Base-by-base conservation (phyloP, 164 flowering plant genomes). In the Protea cynaroides region DNA sequence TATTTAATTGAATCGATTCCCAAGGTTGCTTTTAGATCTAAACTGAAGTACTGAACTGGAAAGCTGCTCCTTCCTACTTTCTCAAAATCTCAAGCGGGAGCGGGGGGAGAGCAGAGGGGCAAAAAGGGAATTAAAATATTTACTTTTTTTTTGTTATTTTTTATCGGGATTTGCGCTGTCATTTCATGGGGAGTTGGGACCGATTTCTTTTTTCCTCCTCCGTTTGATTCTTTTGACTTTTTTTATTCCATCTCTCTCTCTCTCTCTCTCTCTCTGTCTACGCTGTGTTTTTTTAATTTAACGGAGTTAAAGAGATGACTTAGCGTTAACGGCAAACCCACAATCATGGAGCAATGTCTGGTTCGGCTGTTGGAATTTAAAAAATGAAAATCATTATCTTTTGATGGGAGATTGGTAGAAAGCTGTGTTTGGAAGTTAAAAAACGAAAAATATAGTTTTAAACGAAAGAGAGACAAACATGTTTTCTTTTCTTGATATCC, bases 31-130 rank as follows among this genome's bases (percentile, higher is more conserved):
- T 11, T 44, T 44, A 44, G 24, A 43, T 37, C 50, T 19, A n/a
- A 19, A 21, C 56, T 40, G 43, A 55, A 18, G 21, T 2, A 19
- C 12, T 60, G 68, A 59, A 56, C 74, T 69, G 74, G 59, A 73
- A 73, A 71, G 67, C 56, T 37, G 59, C 13, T 40, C 9, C 46
- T 40, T 9, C 10, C 9, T 40, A 9, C 46, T 40, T 29, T 29
- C 5, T 29, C 34, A 29, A 29, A 53, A 51, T 60, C 44, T 56
- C 47, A 58, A 65, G 43, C 43, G 21, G 76, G 76, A 72, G 80
- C 75, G 78, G 60, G 38, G 56, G 72, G 76, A 70, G 72, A 70
- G 72, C 68, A 67, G 71, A 68, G 55, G 75, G 76, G 70, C 49
- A 69, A 50, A 58, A 58, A 63, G 80, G 63, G 21, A 69, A 22